phyloP scores from a whole-genome alignment of 1,284 basidiomycete species.

The Farysia itapuensis region DNA sequence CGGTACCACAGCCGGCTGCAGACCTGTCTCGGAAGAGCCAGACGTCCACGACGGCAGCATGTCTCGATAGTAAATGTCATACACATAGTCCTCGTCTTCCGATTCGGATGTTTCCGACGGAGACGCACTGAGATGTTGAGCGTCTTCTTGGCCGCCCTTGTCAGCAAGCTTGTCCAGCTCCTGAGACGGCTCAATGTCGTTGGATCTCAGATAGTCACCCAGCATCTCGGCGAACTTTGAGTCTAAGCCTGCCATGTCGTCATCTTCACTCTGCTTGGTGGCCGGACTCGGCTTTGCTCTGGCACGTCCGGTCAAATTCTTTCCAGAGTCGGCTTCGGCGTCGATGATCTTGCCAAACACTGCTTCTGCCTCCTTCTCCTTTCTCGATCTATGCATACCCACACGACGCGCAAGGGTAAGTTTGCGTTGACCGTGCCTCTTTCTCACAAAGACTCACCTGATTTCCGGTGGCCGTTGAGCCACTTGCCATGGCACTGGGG shows the following conservation, averaged over 20 bases:
- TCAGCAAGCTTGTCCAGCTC: conserved; percentile 21
- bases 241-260: conserved; percentile 36
- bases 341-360: conserved; percentile 40
- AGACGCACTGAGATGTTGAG: background rate
- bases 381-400: conserved; percentile 26
- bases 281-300: background rate
- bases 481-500: conserved; percentile 18
- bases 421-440: too few relatives aligned
- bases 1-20: conserved; percentile 23
- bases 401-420: too few relatives aligned
- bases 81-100: conserved; percentile 49
- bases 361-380: conserved; percentile 32
- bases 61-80: conserved; percentile 56
- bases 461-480: conserved; percentile 22
- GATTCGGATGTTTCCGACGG: conserved; percentile 2
- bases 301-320: background rate
- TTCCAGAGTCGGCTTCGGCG: conserved; percentile 14
- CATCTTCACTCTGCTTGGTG: conserved; percentile 1
- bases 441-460: background rate
- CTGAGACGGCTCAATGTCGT: conserved; percentile 30
- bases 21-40: conserved; percentile 19
- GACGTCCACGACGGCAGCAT: conserved; percentile 28
- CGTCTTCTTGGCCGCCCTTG: background rate
- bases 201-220: conserved; percentile 36
- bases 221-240: conserved; percentile 46